These are phyloP conservation scores for Magnusiomyces suaveolens DNA, from an alignment of 1,139 yeast genomes.

Conservation along the genomic window DNA sequence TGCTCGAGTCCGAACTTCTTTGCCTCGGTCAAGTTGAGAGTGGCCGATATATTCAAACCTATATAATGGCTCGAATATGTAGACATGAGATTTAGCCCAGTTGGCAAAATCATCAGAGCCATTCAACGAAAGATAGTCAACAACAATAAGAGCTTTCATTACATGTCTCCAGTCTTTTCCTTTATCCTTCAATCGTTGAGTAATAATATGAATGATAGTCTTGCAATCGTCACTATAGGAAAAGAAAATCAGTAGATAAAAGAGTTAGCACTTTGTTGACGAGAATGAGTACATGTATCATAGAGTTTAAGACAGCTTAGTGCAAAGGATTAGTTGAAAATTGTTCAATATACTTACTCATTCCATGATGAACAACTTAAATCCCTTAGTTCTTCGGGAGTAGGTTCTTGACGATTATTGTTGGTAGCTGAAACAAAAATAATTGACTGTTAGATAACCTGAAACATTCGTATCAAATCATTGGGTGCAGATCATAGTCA, in stretches of 20 bases:
- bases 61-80: constrained; percentile 69
- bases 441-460: too few species aligned
- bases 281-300: too few species aligned
- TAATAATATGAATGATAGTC: constrained; percentile 93
- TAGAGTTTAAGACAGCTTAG: too few species aligned
- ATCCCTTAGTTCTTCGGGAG: constrained; percentile 75
- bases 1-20: constrained; percentile 80
- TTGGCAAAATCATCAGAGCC: constrained; percentile 85
- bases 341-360: too few species aligned
- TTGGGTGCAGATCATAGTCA: too few species aligned
- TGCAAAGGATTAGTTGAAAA: too few species aligned
- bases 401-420: constrained; percentile 80
- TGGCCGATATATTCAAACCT: constrained; percentile 55
- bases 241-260: constrained; percentile 13
- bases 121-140: constrained; percentile 73
- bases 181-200: constrained; percentile 79
- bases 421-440: constrained; percentile 81
- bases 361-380: too few species aligned
- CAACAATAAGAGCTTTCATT: constrained; percentile 74
- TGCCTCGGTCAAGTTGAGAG: constrained; percentile 76
- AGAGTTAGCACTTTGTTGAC: too few species aligned
- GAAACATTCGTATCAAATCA: too few species aligned
- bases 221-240: constrained; percentile 53
- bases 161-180: constrained; percentile 84
- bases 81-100: constrained; percentile 77